Base-by-base conservation (phyloP, 371 early-diverging fungal species). In the Rhizopus arrhizus region DNA sequence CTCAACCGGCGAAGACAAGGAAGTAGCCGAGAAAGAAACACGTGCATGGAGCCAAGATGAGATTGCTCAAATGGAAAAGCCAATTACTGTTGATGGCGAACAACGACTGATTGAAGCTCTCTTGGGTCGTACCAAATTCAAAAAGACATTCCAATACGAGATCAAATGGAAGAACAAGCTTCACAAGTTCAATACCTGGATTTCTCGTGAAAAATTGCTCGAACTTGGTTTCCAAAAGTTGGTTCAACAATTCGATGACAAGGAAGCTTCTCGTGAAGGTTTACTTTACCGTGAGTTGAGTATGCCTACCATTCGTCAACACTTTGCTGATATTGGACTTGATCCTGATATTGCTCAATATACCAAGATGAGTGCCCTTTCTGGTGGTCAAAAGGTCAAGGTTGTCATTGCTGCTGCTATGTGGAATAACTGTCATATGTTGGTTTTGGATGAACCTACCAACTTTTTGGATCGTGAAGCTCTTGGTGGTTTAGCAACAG, bases 391-490 rank as follows among this genome's bases (percentile, higher is more conserved):
- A 73, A 94, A 94, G 74, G 91, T 90, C 61, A 89, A 91, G 80
- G 87, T 94, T 12, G 91, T 90, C 6, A 86, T 95, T 77, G 93
- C 90, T 45, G 86, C 89, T 1, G 87, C 92, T 43, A 89, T 89
- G 87, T 88, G 91, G 87, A 83, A 86, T 65, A 86, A 89, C 68
- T 92, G 92, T 12, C 92, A 94, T 71, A 82, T 93, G 75, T 68
- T 93, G 40, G 82, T 93, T 5, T 72, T 93, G 56, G 91, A 93
- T 65, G 91, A 93, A 72, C 93, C 93, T 64, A 92, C 93, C 72
- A 94, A 94, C 73, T 92, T 89, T 74, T 83, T 95, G 79, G 95
- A 95, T 79, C 88, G 92, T 68, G 92, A 92, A 71, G 82, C 90
- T 15, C 80, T 95, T 16, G 92, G 91, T 75, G 95, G 90, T 53